These are phyloP conservation scores for Xylaria intraflava DNA, from an alignment of 495 filamentous ascomycete species.

Conservation along the genomic window DNA sequence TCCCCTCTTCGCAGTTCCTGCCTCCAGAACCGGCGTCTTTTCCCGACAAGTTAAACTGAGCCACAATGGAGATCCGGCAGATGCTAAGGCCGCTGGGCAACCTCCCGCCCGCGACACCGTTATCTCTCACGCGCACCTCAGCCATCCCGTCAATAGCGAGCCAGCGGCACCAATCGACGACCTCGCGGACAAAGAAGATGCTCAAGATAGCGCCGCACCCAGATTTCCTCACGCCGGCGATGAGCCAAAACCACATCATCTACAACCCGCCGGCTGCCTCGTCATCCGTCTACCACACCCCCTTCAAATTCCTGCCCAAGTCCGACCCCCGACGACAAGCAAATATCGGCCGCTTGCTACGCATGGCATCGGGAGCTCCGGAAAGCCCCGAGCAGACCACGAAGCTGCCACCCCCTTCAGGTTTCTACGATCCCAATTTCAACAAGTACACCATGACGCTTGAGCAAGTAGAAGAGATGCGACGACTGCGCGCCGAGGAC, in stretches of 20 bases:
- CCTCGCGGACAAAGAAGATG: conserved; percentile 62
- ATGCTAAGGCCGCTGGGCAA: conserved; percentile 22
- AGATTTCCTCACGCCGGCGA: conserved; percentile 50
- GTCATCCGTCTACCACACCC: conserved; percentile 78
- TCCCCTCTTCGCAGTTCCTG: no score
- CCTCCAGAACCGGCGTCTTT: no score
- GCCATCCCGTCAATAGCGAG: conserved; percentile 54
- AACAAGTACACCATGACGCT: conserved; percentile 71
- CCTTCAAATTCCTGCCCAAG: conserved; percentile 79
- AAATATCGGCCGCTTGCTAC: conserved; percentile 36
- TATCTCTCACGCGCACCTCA: conserved; percentile 49
- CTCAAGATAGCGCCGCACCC: conserved; percentile 67
- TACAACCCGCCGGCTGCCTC: conserved; percentile 90
- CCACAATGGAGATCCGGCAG: conserved; percentile 25
- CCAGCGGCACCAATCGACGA: conserved; percentile 64
- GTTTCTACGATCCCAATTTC: not conserved
- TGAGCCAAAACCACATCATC: conserved; percentile 61
- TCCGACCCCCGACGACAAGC: conserved; percentile 61
- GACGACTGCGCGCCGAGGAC: conserved; percentile 57
- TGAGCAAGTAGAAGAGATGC: conserved; percentile 73
- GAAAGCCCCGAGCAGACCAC: not conserved
- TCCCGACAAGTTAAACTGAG: no score
- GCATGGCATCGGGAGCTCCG: conserved; percentile 9
- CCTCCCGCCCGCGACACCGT: conserved; percentile 15
- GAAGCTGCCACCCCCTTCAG: not conserved